A percentile compares a stretch with the other conserved stretches of the same genome.
phyloP scores from a whole-genome alignment of 2,329 filamentous ascomycete species.

The Ophiostoma pallidulum region DNA sequence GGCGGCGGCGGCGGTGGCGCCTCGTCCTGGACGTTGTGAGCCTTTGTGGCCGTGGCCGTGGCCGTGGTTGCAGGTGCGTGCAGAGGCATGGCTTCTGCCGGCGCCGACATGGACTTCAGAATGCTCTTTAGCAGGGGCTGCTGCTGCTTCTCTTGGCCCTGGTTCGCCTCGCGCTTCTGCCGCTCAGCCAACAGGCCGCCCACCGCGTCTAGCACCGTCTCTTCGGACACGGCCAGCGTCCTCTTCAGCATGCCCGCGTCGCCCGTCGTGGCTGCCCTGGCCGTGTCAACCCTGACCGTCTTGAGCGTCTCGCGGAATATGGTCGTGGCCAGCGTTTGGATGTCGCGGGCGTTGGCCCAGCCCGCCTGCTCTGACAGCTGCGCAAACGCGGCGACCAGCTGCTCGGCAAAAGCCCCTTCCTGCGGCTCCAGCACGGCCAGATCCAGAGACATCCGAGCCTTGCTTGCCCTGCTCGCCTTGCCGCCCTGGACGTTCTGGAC shows the following conservation, averaged over 20 bases:
- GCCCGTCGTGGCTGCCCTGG: too few relatives aligned
- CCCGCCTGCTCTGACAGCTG: slow-evolving; percentile 32
- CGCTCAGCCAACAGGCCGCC: slow-evolving; percentile 6
- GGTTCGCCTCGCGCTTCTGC: background rate
- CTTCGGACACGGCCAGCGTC: slow-evolving; percentile 10
- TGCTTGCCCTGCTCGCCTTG: background rate
- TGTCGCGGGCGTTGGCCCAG: slow-evolving; percentile 57
- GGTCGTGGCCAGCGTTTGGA: slow-evolving; percentile 41
- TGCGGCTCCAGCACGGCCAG: slow-evolving; percentile 19
- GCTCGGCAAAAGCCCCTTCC: slow-evolving; percentile 13
- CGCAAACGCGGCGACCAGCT: slow-evolving; percentile 29
- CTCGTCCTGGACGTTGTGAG: too few relatives aligned
- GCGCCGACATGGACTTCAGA: background rate
- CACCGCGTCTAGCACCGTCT: slow-evolving; percentile 16
- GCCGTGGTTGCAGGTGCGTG: too few relatives aligned
- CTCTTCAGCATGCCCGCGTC: slow-evolving; percentile 18
- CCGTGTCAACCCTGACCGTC: too few relatives aligned
- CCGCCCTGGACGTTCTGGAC: too few relatives aligned
- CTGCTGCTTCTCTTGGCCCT: background rate
- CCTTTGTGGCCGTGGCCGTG: too few relatives aligned
- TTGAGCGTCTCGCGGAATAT: slow-evolving; percentile 37
- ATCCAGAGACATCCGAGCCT: slow-evolving; percentile 20
- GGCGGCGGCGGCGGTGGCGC: too few relatives aligned
- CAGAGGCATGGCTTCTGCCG: too few relatives aligned
- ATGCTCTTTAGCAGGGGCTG: background rate